Percentiles rank a stretch among this genome's conserved stretches.
Evolutionary conservation across 2,329 filamentous ascomycete genomes (phyloP).

Genomic region (Exophiala sp.): DNA sequence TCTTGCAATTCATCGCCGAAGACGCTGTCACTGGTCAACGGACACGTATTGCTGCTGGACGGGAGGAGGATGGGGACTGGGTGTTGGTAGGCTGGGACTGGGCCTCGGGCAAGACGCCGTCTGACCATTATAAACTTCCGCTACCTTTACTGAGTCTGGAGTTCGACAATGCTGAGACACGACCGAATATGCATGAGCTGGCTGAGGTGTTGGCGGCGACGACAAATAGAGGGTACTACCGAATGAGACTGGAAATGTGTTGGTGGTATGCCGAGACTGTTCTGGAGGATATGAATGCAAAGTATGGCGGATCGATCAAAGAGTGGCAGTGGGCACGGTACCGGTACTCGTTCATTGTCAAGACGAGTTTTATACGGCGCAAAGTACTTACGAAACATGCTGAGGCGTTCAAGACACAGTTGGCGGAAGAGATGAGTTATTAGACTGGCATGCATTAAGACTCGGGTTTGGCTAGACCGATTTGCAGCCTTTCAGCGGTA

Average conservation of each 20-base stretch:
- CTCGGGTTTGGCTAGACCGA: no score
- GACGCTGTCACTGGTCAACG: slow-evolving; percentile 13
- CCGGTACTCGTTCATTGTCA: slow-evolving; percentile 25
- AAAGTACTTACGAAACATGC: slow-evolving; percentile 15
- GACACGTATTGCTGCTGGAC: slow-evolving; percentile 17
- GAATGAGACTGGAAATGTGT: slow-evolving; percentile 22
- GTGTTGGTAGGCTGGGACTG: slow-evolving; percentile 20
- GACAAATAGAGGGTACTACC: slow-evolving; percentile 15
- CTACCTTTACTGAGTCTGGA: slow-evolving; percentile 22
- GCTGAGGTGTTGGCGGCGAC: slow-evolving; percentile 15
- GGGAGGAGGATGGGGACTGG: slow-evolving; percentile 24
- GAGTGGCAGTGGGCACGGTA: slow-evolving; percentile 24
- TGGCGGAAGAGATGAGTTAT: slow-evolving; percentile 18
- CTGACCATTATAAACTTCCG: slow-evolving; percentile 21
- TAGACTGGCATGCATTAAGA: background rate
- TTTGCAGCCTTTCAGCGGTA: no score
- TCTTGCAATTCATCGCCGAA: slow-evolving; percentile 24
- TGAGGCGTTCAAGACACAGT: slow-evolving; percentile 16
- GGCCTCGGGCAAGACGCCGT: slow-evolving; percentile 15
- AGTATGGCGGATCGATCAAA: slow-evolving; percentile 17
- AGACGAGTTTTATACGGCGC: slow-evolving; percentile 17
- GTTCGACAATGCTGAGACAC: slow-evolving; percentile 6
- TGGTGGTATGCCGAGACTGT: slow-evolving; percentile 27
- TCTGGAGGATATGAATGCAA: slow-evolving; percentile 14
- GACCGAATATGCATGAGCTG: slow-evolving; percentile 12